A percentile compares a stretch with the other conserved stretches of the same genome.
Conservation (phyloP, 2,329 filamentous ascomycete genomes). For the Kalmusia sp. region DNA sequence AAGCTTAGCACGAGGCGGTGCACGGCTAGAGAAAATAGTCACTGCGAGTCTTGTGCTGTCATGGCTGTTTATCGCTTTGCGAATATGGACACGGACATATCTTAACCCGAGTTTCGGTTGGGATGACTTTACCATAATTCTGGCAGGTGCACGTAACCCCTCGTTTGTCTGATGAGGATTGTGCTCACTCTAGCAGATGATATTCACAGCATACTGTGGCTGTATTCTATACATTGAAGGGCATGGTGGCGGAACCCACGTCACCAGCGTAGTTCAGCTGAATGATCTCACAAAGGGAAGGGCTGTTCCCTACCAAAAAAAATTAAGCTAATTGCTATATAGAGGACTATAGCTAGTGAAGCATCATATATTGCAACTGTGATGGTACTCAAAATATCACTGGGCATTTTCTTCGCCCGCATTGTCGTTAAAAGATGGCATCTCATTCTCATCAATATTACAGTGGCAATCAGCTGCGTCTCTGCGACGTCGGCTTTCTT, state of each 20-base stretch:
- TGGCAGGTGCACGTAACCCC: constrained; percentile 44
- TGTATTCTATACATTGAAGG: constrained; percentile 34
- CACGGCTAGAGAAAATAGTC: constrained; percentile 31
- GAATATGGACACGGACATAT: constrained; percentile 49
- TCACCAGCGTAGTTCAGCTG: constrained; percentile 30
- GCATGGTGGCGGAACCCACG: constrained; percentile 43
- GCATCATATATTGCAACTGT: constrained; percentile 49
- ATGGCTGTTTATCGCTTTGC: constrained; percentile 48
- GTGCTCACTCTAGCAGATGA: constrained; percentile 25
- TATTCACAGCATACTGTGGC: constrained; percentile 42
- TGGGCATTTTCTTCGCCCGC: constrained; percentile 54
- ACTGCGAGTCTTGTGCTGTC: constrained; percentile 46
- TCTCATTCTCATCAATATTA: constrained; percentile 40
- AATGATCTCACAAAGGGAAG: constrained; percentile 37
- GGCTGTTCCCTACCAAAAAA: not conserved
- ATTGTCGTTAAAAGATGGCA: constrained; percentile 53
- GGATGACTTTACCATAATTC: constrained; percentile 52
- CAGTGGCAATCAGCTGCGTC: constrained; percentile 47
- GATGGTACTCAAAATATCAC: constrained; percentile 52
- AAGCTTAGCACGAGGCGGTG: constrained; percentile 25
- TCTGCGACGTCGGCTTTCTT: constrained; percentile 54
- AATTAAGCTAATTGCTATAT: constrained; percentile 13
- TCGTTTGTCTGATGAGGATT: not conserved
- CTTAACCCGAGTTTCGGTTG: constrained; percentile 52
- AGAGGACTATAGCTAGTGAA: constrained; percentile 47